These are phyloP conservation scores for Candida ulmi DNA, from an alignment of 805 yeast species.

Conservation along the genomic window DNA sequence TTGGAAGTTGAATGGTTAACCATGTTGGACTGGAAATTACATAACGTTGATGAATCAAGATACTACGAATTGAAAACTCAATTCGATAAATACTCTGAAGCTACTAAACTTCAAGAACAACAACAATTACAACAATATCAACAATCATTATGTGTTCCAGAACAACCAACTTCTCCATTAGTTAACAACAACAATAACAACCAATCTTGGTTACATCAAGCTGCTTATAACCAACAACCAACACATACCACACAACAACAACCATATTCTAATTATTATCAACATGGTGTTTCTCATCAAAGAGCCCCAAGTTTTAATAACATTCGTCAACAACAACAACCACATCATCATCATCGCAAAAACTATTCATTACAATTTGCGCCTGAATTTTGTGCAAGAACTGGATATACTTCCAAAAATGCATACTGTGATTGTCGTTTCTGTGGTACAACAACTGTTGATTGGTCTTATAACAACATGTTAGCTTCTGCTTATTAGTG, in stretches of 20 bases:
- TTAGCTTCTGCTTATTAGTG: slow-evolving; percentile 12
- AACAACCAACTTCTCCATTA: neutral
- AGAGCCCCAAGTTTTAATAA: too few relatives aligned
- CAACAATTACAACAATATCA: slow-evolving; percentile 2
- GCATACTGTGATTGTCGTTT: slow-evolving; percentile 20
- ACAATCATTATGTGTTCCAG: slow-evolving; percentile 4
- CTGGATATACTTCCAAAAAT: slow-evolving; percentile 18
- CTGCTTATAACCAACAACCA: slow-evolving; percentile 9
- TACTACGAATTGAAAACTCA: slow-evolving; percentile 18
- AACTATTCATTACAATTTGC: slow-evolving; percentile 13
- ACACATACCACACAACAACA: neutral
- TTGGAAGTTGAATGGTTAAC: slow-evolving; percentile 69
- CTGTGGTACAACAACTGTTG: slow-evolving; percentile 18
- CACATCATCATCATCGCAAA: slow-evolving; percentile 10
- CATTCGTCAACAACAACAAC: neutral
- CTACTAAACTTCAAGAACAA: slow-evolving; percentile 11
- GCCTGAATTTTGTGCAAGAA: slow-evolving; percentile 19
- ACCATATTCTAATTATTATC: neutral
- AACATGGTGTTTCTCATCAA: neutral
- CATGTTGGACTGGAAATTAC: slow-evolving; percentile 55
- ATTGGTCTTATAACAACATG: slow-evolving; percentile 15
- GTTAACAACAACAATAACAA: neutral
- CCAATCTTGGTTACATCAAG: neutral
- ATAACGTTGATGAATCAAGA: slow-evolving; percentile 26
- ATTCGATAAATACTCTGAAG: slow-evolving; percentile 19